phyloP scores from a whole-genome alignment of 148 eudicot genomes.

The Persicaria maculosa region DNA sequence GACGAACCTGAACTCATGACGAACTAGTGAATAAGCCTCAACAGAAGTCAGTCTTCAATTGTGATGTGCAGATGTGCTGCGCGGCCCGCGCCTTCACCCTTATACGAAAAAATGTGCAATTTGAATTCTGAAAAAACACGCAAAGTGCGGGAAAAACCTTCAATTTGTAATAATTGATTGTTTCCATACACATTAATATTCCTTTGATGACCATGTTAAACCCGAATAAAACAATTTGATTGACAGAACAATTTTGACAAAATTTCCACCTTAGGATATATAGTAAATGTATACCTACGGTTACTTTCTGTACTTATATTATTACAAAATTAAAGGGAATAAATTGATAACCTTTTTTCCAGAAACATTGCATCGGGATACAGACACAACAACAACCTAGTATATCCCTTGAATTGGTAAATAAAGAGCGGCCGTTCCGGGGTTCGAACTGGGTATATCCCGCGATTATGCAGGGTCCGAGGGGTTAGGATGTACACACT shows the following conservation, averaged over 20 bases:
- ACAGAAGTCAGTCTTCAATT: not conserved
- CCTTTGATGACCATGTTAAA: not conserved
- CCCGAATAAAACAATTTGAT: not conserved
- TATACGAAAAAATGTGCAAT: not conserved
- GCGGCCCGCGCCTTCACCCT: not conserved
- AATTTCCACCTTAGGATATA: not conserved
- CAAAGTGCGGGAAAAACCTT: not conserved
- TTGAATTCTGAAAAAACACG: not conserved
- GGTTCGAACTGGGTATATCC: too few species aligned
- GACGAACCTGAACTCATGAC: constrained; percentile 2
- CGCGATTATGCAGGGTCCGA: too few species aligned
- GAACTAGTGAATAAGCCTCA: not conserved
- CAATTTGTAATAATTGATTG: not conserved
- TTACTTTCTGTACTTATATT: not conserved
- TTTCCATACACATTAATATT: not conserved
- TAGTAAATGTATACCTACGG: not conserved
- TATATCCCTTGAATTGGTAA: too few species aligned
- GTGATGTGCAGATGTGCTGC: not conserved
- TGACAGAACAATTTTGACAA: not conserved
- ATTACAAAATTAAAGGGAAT: not conserved
- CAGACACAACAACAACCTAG: too few species aligned
- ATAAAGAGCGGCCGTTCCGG: too few species aligned
- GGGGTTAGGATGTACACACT: too few species aligned
- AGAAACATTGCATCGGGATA: not conserved
- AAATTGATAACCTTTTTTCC: not conserved